Evolutionary conservation across 148 eudicot species (phyloP), one percentile per base, ranked within the genome.

Genomic region (Persicaria tinctoria): DNA sequence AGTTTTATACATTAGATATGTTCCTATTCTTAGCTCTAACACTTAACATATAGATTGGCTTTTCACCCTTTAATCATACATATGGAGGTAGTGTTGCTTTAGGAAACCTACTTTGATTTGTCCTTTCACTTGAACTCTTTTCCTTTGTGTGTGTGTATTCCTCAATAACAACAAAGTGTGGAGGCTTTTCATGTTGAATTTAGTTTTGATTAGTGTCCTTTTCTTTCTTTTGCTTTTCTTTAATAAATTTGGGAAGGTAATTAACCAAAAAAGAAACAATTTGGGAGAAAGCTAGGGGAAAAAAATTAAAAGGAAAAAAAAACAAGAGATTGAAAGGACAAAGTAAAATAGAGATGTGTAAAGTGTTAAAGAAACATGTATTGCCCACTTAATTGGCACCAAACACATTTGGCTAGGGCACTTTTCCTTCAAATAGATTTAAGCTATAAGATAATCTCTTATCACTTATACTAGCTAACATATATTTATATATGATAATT

Each of bases 101-200:
- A n/a, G 70, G 70, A 38, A 66, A 66, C 70, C 70, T 66, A 66
- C 70, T 66, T 66, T 38, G 47, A 66, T 66, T 66, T 66, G 70
- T 66, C 48, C 14, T 66, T 66, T 66, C 41, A 17, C 48, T 66
- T 66, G 18, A 66, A 32, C 41, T 60, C 68, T 12, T 20, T 20
- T 23, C 41, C 41, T 9, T 60, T 38, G 68, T 60, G 27, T 32
- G 45, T 27, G 68, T 63, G 27, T 13, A 66, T 38, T 66, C 70
- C 70, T 66, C 70, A 38, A 66, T 66, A 5, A 44, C 48, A 66
- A 64, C 17, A 66, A 66, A 66, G 70, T 47, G 12, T 66, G 8
- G 47, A 38, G 70, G 46, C 47, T 66, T 38, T 41, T 66, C 0
- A 16, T 18, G 27, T 8, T 60, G 23, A n/a, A 55, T 14, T n/a